Percentiles rank a stretch among this genome's conserved stretches.
Evolutionary conservation across 1,284 basidiomycete species (phyloP).

Genomic region (Rhodotorula sp.): DNA sequence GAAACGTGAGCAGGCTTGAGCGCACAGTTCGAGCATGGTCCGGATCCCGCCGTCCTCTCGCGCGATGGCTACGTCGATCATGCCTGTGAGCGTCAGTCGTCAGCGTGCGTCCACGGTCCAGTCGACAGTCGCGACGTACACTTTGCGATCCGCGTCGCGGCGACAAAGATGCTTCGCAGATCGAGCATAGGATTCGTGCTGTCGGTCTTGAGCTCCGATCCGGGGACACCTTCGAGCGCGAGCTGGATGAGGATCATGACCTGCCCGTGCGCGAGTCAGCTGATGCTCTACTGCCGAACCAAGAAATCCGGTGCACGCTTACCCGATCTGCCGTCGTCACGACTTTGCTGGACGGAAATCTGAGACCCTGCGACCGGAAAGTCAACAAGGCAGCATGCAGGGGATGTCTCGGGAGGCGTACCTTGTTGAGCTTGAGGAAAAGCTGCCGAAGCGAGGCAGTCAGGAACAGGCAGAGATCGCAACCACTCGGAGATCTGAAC

Average conservation of each 20-base stretch:
- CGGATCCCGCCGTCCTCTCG: slow-evolving; percentile 33
- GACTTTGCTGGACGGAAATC: slow-evolving; percentile 38
- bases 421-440: slow-evolving; percentile 33
- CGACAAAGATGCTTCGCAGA: slow-evolving; percentile 26
- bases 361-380: slow-evolving; percentile 16
- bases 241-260: slow-evolving; percentile 39
- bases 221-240: slow-evolving; percentile 29
- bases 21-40: slow-evolving; percentile 42
- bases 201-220: slow-evolving; percentile 37
- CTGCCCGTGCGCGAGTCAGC: neutral
- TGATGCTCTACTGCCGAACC: neutral
- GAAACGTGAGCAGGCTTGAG: neutral
- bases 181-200: slow-evolving; percentile 36
- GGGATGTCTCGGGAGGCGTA: neutral
- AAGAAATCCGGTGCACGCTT: neutral
- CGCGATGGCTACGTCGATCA: slow-evolving; percentile 40
- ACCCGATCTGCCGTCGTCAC: slow-evolving; percentile 38
- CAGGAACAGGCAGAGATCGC: neutral
- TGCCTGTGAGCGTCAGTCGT: neutral
- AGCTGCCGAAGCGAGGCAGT: neutral
- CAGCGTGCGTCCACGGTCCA: neutral
- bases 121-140: slow-evolving; percentile 8
- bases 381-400: neutral
- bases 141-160: slow-evolving; percentile 36
- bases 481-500: slow-evolving; percentile 28